Evolutionary conservation across 495 filamentous ascomycete species (phyloP), one percentile per base, ranked within the genome.

Genomic region (Talaromyces trachyspermus): DNA sequence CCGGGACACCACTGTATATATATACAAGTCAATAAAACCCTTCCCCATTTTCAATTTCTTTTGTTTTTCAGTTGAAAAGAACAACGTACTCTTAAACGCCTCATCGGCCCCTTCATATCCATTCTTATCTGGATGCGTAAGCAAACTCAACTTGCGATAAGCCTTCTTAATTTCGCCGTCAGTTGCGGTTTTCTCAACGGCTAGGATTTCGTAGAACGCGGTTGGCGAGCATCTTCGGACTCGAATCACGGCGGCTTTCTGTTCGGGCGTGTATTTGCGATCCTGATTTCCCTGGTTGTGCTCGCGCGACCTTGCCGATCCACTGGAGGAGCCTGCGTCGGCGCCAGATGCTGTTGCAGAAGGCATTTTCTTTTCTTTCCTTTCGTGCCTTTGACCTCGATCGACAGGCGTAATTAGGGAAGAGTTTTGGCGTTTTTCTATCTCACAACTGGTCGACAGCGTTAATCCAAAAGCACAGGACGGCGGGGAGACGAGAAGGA

Each of bases 71-170:
- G 5, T 9, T 30, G n/a, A 15, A 19, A 39, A 2, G 5, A 53
- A 17, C 17, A 30, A 73, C 81, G 69, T 61, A 86, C 83, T 67
- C 68, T 97, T 97, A 66, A 98, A 98, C 18, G 92, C 92, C 68
- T 98, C 92, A 65, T 95, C 92, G 46, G 92, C 90, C 26, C 90
- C 83, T 23, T 91, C 86, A 65, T 95, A 89, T n/a, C 88, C 90
- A 71, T 96, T 98, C 74, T 98, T 98, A 71, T 98, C 92, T 47
- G 92, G 92, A 72, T 98, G 92, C 47, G 91, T 96, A 56, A 95
- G 69, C 55, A 98, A 68, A 69, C 85, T 89, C 54, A 89, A 70
- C 66, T 96, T 96, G 57, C 89, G 77, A 68, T 98, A 98, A 2
- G 92, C 90, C 74, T 97, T 98, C 65, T 97, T 98, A 59, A 98